Base-by-base conservation (phyloP, 2,329 filamentous ascomycete genomes). In the Pseudopyrenochaeta lycopersici region DNA sequence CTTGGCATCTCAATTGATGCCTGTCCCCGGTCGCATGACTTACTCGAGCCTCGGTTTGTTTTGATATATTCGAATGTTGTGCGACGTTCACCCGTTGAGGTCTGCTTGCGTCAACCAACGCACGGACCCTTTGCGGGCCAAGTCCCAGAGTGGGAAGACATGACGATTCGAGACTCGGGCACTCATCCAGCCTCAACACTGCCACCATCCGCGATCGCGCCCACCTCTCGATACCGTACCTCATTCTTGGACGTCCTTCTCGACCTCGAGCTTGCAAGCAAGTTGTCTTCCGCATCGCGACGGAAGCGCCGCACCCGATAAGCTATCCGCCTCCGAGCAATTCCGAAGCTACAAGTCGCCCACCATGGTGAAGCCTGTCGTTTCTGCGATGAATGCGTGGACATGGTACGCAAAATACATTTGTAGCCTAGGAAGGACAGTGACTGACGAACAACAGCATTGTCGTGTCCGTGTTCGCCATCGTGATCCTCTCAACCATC, bases 291-390 rank as follows among this genome's bases (percentile, higher is more conserved):
- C 23, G 17, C 15, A 31, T 30, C 14, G 46, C 46, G 46, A 40
- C 17, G 40, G 49, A 53, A 54, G 46, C 54, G 50, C 56, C 49
- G 49, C 42, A 46, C 31, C 41, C 31, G 52, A 56, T 52, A 56
- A 60, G 52, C 54, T 49, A 55, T 43, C 58, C 53, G 38, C 60
- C 53, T 49, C 48, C 46, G 38, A 40, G 42, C 46, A 43, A 45
- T 38, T 31, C 31, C 45, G 48, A 46, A 56, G 49, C 52, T 54
- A 33, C 15, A 38, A 61, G 32, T 35, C 62, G 64, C 57, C 64
- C 62, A 67, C 41, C 73, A 97, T 97, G 93, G 97, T 97, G 91
- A 97, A 97, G 88, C 93, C 94, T 66, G 83, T 98, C 74, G 91
- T 98, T 68, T 90, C 91, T 74, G 89, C 92, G 64, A 85, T 93